Evolutionary conservation across 768 basidiomycete species (phyloP).

Genomic region (Kondoa subrosea): DNA sequence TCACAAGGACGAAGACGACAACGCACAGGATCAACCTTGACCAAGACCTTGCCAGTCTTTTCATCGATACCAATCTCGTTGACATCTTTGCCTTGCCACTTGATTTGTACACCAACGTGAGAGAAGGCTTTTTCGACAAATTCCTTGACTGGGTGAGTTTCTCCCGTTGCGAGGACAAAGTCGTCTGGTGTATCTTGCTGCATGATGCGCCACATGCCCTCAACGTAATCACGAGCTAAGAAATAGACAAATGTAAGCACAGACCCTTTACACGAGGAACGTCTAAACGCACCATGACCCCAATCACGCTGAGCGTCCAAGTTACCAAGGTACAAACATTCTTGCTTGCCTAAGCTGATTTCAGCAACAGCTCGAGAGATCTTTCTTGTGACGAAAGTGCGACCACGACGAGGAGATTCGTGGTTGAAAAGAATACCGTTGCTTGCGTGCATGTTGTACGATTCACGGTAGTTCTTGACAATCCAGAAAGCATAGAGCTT

Average conservation of each 20-base stretch:
- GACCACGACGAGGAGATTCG: slow-evolving; percentile 82
- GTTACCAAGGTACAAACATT: slow-evolving; percentile 84
- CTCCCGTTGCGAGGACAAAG: slow-evolving; percentile 87
- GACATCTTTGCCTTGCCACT: slow-evolving; percentile 57
- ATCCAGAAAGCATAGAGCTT: slow-evolving; percentile 47
- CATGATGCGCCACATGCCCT: slow-evolving; percentile 51
- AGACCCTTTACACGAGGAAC: slow-evolving; percentile 25
- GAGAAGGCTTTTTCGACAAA: slow-evolving; percentile 76
- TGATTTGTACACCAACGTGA: slow-evolving; percentile 48
- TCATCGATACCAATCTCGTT: slow-evolving; percentile 59
- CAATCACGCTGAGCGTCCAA: slow-evolving; percentile 89
- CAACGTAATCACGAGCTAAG: slow-evolving; percentile 49
- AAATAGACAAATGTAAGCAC: slow-evolving; percentile 6
- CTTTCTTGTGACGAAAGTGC: slow-evolving; percentile 93
- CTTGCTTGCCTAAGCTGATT: slow-evolving; percentile 72
- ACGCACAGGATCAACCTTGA: slow-evolving; percentile 71
- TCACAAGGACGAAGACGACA: slow-evolving; percentile 63
- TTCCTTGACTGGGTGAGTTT: slow-evolving; percentile 87
- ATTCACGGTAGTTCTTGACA: slow-evolving; percentile 43
- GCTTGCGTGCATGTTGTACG: slow-evolving; percentile 89
- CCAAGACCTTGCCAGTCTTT: slow-evolving; percentile 53
- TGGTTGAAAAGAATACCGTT: slow-evolving; percentile 98
- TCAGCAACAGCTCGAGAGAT: slow-evolving; percentile 84
- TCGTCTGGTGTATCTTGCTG: slow-evolving; percentile 70
- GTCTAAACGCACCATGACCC: slow-evolving; percentile 53